phyloP scores from a whole-genome alignment of 768 basidiomycete species.

The Mycena latifolia region DNA sequence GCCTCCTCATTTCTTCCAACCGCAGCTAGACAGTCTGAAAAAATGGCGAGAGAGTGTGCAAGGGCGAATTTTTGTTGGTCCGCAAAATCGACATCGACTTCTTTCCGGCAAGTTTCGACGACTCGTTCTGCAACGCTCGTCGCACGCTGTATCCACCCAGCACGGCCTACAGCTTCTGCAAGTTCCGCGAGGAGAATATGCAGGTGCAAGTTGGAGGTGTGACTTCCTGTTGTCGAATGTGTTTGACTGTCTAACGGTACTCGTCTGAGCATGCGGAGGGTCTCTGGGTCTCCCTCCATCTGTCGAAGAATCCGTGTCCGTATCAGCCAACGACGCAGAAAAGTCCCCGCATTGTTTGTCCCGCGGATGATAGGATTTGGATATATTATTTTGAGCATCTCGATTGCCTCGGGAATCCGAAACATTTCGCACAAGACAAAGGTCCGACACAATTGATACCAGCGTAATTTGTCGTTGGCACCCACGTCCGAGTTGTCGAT shows the following conservation, averaged over 20 bases:
- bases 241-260: too few relatives aligned
- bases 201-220: background rate
- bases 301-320: background rate
- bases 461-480: too few relatives aligned
- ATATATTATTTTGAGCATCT: background rate
- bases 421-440: background rate
- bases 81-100: too few relatives aligned
- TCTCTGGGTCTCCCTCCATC: background rate
- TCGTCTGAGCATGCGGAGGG: background rate
- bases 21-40: too few relatives aligned
- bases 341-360: too few relatives aligned
- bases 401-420: background rate
- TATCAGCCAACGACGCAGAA: too few relatives aligned
- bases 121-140: background rate
- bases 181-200: slow-evolving; percentile 1
- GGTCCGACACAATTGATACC: background rate
- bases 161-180: background rate
- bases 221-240: background rate
- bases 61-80: background rate
- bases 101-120: background rate
- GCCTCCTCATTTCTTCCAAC: background rate
- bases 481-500: too few relatives aligned
- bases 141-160: background rate
- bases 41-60: background rate
- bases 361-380: background rate